Evolutionary conservation across 1,139 yeast genomes (phyloP).

Genomic region (Hyphopichia burtonii): DNA sequence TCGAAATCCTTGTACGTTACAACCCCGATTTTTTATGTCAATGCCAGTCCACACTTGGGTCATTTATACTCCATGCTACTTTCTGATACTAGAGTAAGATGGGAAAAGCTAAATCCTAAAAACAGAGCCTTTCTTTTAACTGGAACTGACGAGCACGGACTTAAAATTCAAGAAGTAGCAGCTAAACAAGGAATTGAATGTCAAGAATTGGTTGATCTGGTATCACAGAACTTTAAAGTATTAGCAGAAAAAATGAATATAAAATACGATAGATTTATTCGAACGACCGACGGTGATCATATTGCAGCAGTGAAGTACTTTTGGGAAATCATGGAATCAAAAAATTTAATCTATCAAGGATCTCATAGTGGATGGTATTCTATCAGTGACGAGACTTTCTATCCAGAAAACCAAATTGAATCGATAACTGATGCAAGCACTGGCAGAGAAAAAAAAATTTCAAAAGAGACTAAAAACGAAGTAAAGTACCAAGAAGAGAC

Average conservation of each 20-base stretch:
- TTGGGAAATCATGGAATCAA: conserved; percentile 62
- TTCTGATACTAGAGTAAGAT: conserved; percentile 74
- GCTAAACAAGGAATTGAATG: conserved; percentile 54
- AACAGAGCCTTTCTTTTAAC: conserved; percentile 61
- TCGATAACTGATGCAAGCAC: conserved; percentile 37
- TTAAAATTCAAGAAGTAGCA: conserved; percentile 78
- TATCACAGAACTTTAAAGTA: conserved; percentile 60
- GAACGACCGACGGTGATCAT: conserved; percentile 91
- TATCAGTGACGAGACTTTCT: conserved; percentile 90
- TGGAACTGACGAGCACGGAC: conserved; percentile 97
- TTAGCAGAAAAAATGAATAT: conserved; percentile 61
- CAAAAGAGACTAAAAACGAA: conserved; percentile 74
- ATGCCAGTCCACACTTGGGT: conserved; percentile 93
- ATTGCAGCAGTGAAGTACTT: conserved; percentile 57
- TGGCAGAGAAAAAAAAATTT: conserved; percentile 39
- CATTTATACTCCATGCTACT: conserved; percentile 87
- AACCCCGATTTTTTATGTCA: conserved; percentile 94
- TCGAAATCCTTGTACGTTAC: conserved; percentile 58
- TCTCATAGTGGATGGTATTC: conserved; percentile 94
- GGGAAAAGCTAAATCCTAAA: conserved; percentile 52
- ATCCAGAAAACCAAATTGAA: conserved; percentile 76
- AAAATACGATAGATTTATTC: conserved; percentile 70
- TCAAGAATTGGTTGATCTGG: conserved; percentile 66
- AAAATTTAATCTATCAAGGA: conserved; percentile 77
- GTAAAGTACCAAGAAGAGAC: conserved; percentile 77